phyloP scores from a whole-genome alignment of 257 asterid genomes.

The Salvia splendens region DNA sequence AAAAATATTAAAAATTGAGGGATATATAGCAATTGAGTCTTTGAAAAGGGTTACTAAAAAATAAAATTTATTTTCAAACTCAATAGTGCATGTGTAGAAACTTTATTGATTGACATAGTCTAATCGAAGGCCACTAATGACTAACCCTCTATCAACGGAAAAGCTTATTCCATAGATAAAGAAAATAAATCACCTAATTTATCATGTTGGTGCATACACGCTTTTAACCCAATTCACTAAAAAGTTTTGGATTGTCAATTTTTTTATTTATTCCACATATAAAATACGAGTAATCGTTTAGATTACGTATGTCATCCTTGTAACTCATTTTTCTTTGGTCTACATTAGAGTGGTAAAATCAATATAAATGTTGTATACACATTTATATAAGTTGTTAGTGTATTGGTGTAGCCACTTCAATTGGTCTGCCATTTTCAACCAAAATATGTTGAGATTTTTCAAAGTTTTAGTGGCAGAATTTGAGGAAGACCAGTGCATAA shows the following conservation, averaged over 20 bases:
- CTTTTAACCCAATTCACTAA: conserved; percentile 15
- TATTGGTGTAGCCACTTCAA: conserved; percentile 32
- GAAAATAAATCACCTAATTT: conserved; percentile 13
- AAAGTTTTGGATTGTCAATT: not conserved
- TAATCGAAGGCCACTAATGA: conserved; percentile 28
- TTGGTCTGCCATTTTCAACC: conserved; percentile 43
- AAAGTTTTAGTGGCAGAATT: conserved; percentile 48
- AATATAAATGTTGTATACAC: not conserved
- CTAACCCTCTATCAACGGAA: conserved; percentile 39
- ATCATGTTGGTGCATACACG: conserved; percentile 28
- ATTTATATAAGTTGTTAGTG: not conserved
- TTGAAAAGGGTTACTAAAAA: not conserved
- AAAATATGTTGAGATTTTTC: conserved; percentile 17
- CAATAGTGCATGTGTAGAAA: conserved; percentile 4
- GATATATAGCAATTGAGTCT: conserved; percentile 4
- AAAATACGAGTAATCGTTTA: not conserved
- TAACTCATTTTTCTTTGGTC: conserved; percentile 21
- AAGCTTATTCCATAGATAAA: conserved; percentile 6
- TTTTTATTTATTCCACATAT: too few species aligned
- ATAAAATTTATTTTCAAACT: not conserved
- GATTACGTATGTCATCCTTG: not conserved
- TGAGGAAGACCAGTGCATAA: conserved; percentile 39
- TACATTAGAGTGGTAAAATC: conserved; percentile 34
- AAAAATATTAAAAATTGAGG: not conserved
- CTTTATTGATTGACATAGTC: conserved; percentile 32